Conservation (phyloP, 805 yeast genomes). For the Wickerhamomyces kurtzmanii region DNA sequence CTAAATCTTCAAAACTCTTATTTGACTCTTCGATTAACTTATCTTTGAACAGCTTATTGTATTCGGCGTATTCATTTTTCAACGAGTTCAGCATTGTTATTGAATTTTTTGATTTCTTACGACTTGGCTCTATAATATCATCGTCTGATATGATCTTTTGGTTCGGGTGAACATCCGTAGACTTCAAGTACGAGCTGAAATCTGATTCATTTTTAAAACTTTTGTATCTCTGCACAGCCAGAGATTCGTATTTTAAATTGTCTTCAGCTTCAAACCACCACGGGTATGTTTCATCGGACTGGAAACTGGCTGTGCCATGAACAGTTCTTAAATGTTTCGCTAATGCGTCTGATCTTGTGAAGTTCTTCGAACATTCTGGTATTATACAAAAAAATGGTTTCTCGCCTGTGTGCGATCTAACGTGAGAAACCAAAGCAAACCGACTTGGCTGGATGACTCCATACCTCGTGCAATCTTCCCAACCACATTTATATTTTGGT, state of each 20-base stretch:
- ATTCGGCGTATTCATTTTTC: constrained; percentile 9
- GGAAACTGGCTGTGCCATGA: constrained; percentile 43
- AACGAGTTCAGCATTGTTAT: constrained; percentile 11
- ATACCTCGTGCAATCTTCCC: constrained; percentile 48
- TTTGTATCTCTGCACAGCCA: too few relatives aligned
- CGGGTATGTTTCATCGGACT: constrained; percentile 8
- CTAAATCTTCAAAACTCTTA: constrained; percentile 1
- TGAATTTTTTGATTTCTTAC: constrained; percentile 16
- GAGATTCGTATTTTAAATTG: too few relatives aligned
- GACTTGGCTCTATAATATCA: constrained; percentile 14
- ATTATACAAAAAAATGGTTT: constrained; percentile 55
- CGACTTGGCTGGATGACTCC: constrained; percentile 44
- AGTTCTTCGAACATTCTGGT: constrained; percentile 56
- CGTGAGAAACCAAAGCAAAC: constrained; percentile 51
- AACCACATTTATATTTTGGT: constrained; percentile 41
- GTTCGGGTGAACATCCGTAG: constrained; percentile 9
- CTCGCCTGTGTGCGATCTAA: constrained; percentile 59
- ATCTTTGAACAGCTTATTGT: constrained; percentile 5
- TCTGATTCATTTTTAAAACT: too few relatives aligned
- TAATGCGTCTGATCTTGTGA: constrained; percentile 51
- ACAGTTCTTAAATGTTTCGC: constrained; percentile 53
- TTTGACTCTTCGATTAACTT: constrained; percentile 2
- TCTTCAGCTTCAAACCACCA: constrained; percentile 7
- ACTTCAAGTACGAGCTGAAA: not conserved
- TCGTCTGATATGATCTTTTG: constrained; percentile 15